These are phyloP conservation scores for Phytophthora lateralis DNA, from an alignment of 352 stramenopile species.

Conservation along the genomic window DNA sequence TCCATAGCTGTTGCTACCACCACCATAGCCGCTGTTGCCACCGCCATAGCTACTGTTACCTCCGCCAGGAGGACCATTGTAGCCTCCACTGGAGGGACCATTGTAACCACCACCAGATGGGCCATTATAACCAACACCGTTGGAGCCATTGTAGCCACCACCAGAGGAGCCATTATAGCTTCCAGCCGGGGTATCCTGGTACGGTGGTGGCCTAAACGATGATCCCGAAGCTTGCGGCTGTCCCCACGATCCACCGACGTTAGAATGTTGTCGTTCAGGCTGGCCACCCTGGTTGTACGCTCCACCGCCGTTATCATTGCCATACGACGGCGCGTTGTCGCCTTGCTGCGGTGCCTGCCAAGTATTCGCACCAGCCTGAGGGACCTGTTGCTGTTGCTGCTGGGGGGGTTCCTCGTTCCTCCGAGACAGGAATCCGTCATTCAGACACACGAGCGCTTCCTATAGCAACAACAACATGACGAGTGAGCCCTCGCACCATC, in stretches of 20 bases:
- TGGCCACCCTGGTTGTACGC: constrained; percentile 28
- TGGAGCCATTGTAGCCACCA: constrained; percentile 17
- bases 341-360: constrained; percentile 31
- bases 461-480: constrained; percentile 31
- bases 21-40: constrained; percentile 25
- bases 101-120: constrained; percentile 15
- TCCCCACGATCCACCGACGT: constrained; percentile 56
- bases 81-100: constrained; percentile 23
- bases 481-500: constrained; percentile 18
- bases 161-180: constrained; percentile 24
- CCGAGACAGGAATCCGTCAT: constrained; percentile 67
- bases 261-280: constrained; percentile 30
- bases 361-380: constrained; percentile 24
- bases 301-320: constrained; percentile 19
- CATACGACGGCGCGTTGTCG: constrained; percentile 25
- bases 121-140: constrained; percentile 30
- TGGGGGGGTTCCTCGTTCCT: constrained; percentile 41
- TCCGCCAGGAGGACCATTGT: constrained; percentile 22
- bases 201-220: constrained; percentile 49
- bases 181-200: constrained; percentile 56
- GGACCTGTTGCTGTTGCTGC: constrained; percentile 20
- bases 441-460: constrained; percentile 82
- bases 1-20: constrained; percentile 33
- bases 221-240: constrained; percentile 30
- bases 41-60: constrained; percentile 11